These are phyloP conservation scores for Trichaptum fuscoviolaceum DNA, from an alignment of 768 basidiomycete species.

Conservation along the genomic window DNA sequence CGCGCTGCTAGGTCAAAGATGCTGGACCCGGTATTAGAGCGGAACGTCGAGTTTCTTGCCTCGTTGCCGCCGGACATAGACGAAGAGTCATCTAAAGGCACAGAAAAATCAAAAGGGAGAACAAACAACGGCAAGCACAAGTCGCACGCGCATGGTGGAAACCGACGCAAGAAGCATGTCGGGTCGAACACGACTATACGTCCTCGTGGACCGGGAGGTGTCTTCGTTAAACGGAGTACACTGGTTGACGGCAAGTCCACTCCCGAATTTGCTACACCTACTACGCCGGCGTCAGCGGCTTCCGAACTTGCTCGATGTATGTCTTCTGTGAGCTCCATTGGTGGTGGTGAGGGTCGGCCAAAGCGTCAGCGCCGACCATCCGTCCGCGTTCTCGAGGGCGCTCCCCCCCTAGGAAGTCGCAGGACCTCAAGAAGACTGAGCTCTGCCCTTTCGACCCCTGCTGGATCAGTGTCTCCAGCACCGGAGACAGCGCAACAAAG, in stretches of 20 bases:
- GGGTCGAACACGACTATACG: neutral
- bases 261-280: neutral
- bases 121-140: constrained; percentile 3
- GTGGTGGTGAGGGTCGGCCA: neutral
- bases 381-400: neutral
- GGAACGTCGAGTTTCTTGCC: neutral
- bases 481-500: neutral
- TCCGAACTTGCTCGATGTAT: neutral
- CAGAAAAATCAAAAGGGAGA: neutral
- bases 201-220: neutral
- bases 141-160: neutral
- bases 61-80: neutral
- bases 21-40: neutral
- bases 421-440: neutral
- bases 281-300: neutral
- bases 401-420: neutral
- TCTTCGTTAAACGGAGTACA: neutral
- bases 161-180: neutral
- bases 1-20: neutral
- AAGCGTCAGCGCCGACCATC: neutral
- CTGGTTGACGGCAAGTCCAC: neutral
- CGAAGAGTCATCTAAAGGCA: neutral
- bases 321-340: neutral
- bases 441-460: neutral
- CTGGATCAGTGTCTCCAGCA: neutral